phyloP scores from a whole-genome alignment of 2,329 filamentous ascomycete species.

The Colletotrichum tofieldiae region DNA sequence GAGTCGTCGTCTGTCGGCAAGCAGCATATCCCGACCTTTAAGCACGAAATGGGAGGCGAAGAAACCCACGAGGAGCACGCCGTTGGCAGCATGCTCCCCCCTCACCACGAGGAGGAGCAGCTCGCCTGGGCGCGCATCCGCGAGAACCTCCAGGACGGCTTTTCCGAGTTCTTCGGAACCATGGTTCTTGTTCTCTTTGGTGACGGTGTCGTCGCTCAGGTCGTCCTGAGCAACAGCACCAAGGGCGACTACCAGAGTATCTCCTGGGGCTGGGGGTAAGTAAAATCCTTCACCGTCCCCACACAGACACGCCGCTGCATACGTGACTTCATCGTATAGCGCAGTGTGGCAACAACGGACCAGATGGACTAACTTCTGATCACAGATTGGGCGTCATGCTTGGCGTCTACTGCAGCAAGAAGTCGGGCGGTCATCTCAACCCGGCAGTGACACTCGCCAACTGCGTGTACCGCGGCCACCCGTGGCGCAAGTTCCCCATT shows the following conservation, averaged over 20 bases:
- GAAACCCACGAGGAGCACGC: conserved; percentile 45
- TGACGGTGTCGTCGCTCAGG: conserved; percentile 80
- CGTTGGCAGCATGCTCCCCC: conserved; percentile 36
- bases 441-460: conserved; percentile 80
- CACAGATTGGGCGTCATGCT: conserved; percentile 76
- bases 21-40: conserved; percentile 47
- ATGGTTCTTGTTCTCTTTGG: conserved; percentile 80
- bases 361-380: conserved; percentile 10
- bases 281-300: conserved; percentile 7
- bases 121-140: conserved; percentile 69
- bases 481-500: conserved; percentile 79
- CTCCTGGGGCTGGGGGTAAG: conserved; percentile 67
- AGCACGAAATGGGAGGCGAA: conserved; percentile 51
- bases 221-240: conserved; percentile 67
- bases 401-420: conserved; percentile 76
- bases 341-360: not conserved
- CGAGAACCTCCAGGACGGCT: conserved; percentile 67
- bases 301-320: not conserved
- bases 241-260: conserved; percentile 68
- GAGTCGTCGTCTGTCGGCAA: conserved; percentile 55
- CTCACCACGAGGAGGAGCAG: conserved; percentile 46
- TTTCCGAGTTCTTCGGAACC: conserved; percentile 79
- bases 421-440: conserved; percentile 79
- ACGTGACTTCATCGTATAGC: conserved; percentile 26
- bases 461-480: conserved; percentile 78